Evolutionary conservation across 208 protist genomes (phyloP), one percentile per base, ranked within the genome.

Genomic region (Polymyxa betae): DNA sequence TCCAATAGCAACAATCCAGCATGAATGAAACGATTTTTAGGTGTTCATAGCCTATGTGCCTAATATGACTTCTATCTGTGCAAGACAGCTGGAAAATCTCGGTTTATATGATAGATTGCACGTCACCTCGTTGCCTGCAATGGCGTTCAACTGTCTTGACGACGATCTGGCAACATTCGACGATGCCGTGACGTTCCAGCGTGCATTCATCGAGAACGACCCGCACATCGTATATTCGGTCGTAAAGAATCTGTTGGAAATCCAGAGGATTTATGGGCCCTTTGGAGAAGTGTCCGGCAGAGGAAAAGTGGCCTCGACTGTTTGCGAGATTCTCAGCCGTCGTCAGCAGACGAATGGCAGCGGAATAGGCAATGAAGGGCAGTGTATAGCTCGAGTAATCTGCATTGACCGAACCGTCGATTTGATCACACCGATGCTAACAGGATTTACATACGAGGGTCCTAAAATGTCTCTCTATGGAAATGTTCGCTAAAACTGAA

Each of bases 391-490:
- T 43, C 72, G 72, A 43, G 72, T 82, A 16, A 82, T 82, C 40
- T 43, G n/a, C n/a, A 35, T 82, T 43, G 72, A 82, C 40, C 5
- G 72, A 12, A 45, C 72, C 72, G 35, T 82, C 35, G 72, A 82
- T n/a, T 16, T 82, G n/a, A 82, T 82, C 16, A 82, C 72, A 20
- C 72, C 72, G 72, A 82, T 82, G 72, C 5, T 82, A n/a, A 5
- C n/a, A 35, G 35, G 40, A 43, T 82, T 82, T 43, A 82, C 72
- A 5, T 82, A 82, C n/a, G 72, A 82, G 35, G 72, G 72, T 82
- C n/a, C 5, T 82, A 5, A 12, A 5, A 82, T 43, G 35, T 45
- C 12, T 43, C 16, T 29, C 16, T 66, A 32, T 5, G n/a, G 72
- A 35, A 82, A n/a, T 82, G 72, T 82, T 82, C 12, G 35, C 72